Evolutionary conservation across 202 grass and related monocot genomes (phyloP).

Genomic region (Zizania palustris): DNA sequence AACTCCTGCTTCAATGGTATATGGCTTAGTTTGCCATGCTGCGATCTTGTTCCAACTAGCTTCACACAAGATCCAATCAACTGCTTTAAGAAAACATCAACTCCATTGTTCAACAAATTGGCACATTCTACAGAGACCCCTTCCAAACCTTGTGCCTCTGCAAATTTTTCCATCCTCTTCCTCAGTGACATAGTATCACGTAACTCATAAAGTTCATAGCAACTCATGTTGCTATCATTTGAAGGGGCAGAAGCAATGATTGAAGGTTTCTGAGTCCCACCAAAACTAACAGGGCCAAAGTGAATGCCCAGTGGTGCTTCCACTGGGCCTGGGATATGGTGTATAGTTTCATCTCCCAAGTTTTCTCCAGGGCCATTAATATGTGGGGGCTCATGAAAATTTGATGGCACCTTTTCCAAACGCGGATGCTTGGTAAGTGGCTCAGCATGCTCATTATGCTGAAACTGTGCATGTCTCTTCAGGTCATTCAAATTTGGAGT

Average conservation of each 20-base stretch:
- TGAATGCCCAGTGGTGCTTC: conserved; percentile 78
- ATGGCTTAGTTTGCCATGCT: conserved; percentile 38
- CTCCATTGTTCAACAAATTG: conserved; percentile 74
- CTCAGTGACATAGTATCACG: conserved; percentile 57
- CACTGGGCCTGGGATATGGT: conserved; percentile 42
- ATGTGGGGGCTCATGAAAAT: conserved; percentile 33
- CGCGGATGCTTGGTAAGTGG: conserved; percentile 41
- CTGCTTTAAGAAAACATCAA: conserved; percentile 73
- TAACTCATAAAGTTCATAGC: conserved; percentile 61
- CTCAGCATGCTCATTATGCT: conserved; percentile 44
- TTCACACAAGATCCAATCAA: conserved; percentile 70
- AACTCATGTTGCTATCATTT: conserved; percentile 39
- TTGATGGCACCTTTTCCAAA: conserved; percentile 40
- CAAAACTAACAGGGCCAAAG: conserved; percentile 55
- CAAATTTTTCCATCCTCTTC: conserved; percentile 69
- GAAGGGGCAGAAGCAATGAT: conserved; percentile 35
- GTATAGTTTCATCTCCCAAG: conserved; percentile 33
- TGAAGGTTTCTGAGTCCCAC: conserved; percentile 45
- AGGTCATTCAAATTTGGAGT: conserved; percentile 41
- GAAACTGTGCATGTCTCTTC: conserved; percentile 45
- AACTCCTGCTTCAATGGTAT: conserved; percentile 41
- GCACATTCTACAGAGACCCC: conserved; percentile 67
- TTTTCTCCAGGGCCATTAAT: conserved; percentile 41
- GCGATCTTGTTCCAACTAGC: conserved; percentile 55
- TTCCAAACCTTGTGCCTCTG: conserved; percentile 67